Percentiles rank a stretch among this genome's conserved stretches.
Evolutionary conservation across 805 yeast species (phyloP).

Genomic region (Starmerella sirachaensis): DNA sequence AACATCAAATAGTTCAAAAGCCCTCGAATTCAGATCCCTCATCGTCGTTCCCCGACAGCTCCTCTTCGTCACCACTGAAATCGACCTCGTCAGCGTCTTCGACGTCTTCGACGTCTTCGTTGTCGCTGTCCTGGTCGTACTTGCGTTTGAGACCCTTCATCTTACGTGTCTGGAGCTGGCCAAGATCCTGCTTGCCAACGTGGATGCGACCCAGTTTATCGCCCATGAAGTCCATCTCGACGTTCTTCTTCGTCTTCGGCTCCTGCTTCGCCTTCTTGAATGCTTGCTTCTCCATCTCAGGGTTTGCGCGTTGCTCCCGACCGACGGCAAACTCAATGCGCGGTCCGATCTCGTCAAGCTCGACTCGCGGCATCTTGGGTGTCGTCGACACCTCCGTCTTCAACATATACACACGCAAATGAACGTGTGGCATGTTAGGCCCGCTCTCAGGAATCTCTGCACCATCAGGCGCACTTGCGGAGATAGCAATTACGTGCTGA

Average conservation of each 20-base stretch:
- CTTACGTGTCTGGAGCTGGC: conserved; percentile 87
- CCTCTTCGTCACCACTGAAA: conserved; percentile 8
- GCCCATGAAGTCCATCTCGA: conserved; percentile 78
- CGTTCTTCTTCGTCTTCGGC: conserved; percentile 76
- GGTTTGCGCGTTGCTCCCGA: conserved; percentile 65
- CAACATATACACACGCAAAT: conserved; percentile 83
- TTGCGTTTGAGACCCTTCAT: conserved; percentile 92
- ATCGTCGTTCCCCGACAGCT: conserved; percentile 29
- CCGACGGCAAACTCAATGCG: conserved; percentile 88
- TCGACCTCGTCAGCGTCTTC: conserved; percentile 9
- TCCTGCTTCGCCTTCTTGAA: conserved; percentile 67
- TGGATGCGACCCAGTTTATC: conserved; percentile 95
- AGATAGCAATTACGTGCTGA: conserved; percentile 76
- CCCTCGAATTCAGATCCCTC: conserved; percentile 22
- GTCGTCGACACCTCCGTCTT: conserved; percentile 56
- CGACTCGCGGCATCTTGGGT: conserved; percentile 87
- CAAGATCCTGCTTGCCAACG: conserved; percentile 87
- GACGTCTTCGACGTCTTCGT: conserved; percentile 34
- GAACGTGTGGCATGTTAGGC: conserved; percentile 59
- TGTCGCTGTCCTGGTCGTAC: conserved; percentile 64
- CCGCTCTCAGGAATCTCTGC: conserved; percentile 58
- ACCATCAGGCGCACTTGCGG: conserved; percentile 36
- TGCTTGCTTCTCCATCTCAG: conserved; percentile 89
- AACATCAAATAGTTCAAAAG: too few species aligned
- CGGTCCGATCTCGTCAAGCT: conserved; percentile 90